Percentiles rank a stretch among this genome's conserved stretches.
Evolutionary conservation across 2,329 filamentous ascomycete genomes (phyloP).

Genomic region (Pleurostoma richardsiae): DNA sequence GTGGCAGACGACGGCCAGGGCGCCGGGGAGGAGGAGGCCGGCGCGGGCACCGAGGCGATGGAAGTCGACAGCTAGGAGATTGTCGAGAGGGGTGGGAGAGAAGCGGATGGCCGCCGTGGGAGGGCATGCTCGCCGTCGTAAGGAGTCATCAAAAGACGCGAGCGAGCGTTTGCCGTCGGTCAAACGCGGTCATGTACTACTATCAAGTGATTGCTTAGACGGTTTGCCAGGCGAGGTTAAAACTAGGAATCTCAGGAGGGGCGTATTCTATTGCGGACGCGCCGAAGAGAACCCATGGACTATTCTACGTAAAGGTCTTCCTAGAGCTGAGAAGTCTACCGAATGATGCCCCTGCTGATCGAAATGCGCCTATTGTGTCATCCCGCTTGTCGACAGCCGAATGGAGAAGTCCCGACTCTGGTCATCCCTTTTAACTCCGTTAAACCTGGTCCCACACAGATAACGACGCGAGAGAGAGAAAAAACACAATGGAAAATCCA

Average conservation of each 20-base stretch:
- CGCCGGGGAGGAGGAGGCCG: conserved; percentile 33
- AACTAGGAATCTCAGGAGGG: not conserved
- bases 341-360: too few species aligned
- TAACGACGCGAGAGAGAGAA: too few species aligned
- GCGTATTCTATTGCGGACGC: not conserved
- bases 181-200: not conserved
- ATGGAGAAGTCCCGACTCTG: too few species aligned
- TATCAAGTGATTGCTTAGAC: not conserved
- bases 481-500: too few species aligned
- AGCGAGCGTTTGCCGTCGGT: too few species aligned
- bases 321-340: too few species aligned
- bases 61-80: conserved; percentile 32
- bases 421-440: too few species aligned
- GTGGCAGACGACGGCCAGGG: conserved; percentile 52
- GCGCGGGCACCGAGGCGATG: conserved; percentile 35
- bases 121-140: not conserved
- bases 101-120: not conserved
- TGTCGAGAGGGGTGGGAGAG: not conserved
- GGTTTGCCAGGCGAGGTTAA: not conserved
- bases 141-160: not conserved
- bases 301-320: too few species aligned
- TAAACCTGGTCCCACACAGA: too few species aligned
- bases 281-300: too few species aligned
- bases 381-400: too few species aligned
- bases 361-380: too few species aligned